Conservation (phyloP, 768 basidiomycete species). For the Hygrocybe punicea region DNA sequence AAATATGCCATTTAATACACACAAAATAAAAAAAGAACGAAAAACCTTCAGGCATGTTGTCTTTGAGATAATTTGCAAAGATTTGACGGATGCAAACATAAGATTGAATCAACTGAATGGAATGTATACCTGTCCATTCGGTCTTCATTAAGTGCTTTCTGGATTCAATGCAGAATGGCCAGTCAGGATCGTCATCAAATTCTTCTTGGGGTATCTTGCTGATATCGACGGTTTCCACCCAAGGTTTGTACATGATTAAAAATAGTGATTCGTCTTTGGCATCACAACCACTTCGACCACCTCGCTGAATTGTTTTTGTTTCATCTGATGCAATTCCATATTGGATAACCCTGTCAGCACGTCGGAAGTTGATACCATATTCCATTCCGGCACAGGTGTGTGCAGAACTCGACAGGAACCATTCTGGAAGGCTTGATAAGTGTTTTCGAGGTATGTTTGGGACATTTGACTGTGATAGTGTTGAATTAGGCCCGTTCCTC, state of each 20-base stretch:
- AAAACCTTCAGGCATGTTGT: neutral
- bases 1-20: too few relatives aligned
- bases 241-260: constrained; percentile 17
- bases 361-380: constrained; percentile 20
- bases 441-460: constrained; percentile 18
- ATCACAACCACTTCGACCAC: constrained; percentile 16
- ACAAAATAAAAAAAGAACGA: too few relatives aligned
- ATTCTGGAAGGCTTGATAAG: constrained; percentile 16
- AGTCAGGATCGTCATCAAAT: constrained; percentile 2
- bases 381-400: constrained; percentile 12
- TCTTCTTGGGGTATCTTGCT: neutral
- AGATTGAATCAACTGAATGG: neutral
- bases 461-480: constrained; percentile 32
- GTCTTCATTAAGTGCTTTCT: neutral
- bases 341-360: constrained; percentile 18
- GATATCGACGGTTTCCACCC: constrained; percentile 10
- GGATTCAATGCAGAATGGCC: neutral
- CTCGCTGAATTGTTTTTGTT: constrained; percentile 14
- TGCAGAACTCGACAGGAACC: constrained; percentile 16
- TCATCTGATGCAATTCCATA: constrained; percentile 14
- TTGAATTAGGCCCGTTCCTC: constrained; percentile 13
- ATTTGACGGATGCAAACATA: neutral
- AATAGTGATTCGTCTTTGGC: constrained; percentile 6
- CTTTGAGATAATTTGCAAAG: neutral
- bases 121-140: neutral